Evolutionary conservation across 2,329 filamentous ascomycete genomes (phyloP), one percentile per base, ranked within the genome.

Genomic region (Nothophoma quercina): DNA sequence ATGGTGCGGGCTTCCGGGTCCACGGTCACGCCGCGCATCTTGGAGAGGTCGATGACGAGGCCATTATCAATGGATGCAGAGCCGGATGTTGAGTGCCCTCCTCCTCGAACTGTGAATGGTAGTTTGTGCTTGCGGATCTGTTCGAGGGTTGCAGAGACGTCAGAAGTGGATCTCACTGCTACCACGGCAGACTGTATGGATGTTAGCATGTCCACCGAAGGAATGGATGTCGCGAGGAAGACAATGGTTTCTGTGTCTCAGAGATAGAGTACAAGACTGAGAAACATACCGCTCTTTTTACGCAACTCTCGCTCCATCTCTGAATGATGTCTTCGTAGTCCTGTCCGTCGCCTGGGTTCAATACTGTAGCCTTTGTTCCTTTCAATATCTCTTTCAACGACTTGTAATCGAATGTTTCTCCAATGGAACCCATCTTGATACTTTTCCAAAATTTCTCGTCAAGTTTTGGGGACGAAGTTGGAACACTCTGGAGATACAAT

Each of bases 21-120:
- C 15, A 86, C 80, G 0, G 65, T 70, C 4, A 86, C 81, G 2
- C 70, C 63, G 2, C 78, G 73, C 78, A 87, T 80, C 22, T 76
- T 71, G 1, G 74, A 72, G 6, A 87, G 75, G 62, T 85, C 82
- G 44, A 87, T 78, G 8, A 86, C 77, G 19, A 87, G 74, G 5
- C 83, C 84, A 7, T 79, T 78, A 32, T 78, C 64, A 1, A 79
- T 79, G 1, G 80, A 81, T 2, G 78, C 79, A 2, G 78, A 74
- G 5, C 81, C 82, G 1, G 77, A 76, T 0, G 83, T 83, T 1
- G 80, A 82, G 67, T 86, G 84, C 0, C 83, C 82, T 15, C 84
- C 84, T 12, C 83, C 80, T 50, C 78, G 77, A 28, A 85, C 79
- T 0, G 79, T 81, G 49, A 86, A 75, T 36, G 81, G 77, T 32